Evolutionary conservation across 345 rosid genomes (phyloP), one percentile per base, ranked within the genome.

Genomic region (Eucalyptus rudis): DNA sequence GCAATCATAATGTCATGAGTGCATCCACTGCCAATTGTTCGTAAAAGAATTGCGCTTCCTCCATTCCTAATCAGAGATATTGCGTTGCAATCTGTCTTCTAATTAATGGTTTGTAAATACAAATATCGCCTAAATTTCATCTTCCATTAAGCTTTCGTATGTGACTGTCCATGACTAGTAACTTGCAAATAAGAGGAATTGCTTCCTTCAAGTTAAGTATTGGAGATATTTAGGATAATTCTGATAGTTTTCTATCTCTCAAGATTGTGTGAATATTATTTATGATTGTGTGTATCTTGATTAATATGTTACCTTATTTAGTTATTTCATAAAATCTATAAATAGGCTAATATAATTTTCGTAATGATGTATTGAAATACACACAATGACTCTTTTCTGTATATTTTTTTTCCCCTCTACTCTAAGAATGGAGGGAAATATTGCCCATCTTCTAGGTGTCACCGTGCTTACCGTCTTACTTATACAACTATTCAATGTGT

Each of bases 51-150:
- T 4, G 6, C 10, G 6, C 40, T 64, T 29, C 68, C 33, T 62
- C 33, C 16, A 13, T 27, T 29, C 68, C 8, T 7, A 1, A 8
- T 31, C 1, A 0, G 22, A n/a, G 76, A 64, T 14, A n/a, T 29
- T 64, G 5, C 3, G 3, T 17, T 64, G 1, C 40, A n/a, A 15
- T 16, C 3, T 17, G 3, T 64, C 76, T 64, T n/a, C 6, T n/a
- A 1, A n/a, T n/a, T 64, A n/a, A 64, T n/a, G 20, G 6, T 64
- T 64, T 64, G 76, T 64, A 64, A n/a, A 64, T 64, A 64, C 40
- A 64, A 64, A 64, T 14, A n/a, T 64, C 2, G 10, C 76, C 36
- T 33, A n/a, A n/a, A 64, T 64, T 64, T 64, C 8, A n/a, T n/a
- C 36, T n/a, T n/a, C 40, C 76, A 64, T 64, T 7, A 64, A 15